These are phyloP conservation scores for Guyanaporus albipodus DNA, from an alignment of 768 basidiomycete species.

Conservation along the genomic window DNA sequence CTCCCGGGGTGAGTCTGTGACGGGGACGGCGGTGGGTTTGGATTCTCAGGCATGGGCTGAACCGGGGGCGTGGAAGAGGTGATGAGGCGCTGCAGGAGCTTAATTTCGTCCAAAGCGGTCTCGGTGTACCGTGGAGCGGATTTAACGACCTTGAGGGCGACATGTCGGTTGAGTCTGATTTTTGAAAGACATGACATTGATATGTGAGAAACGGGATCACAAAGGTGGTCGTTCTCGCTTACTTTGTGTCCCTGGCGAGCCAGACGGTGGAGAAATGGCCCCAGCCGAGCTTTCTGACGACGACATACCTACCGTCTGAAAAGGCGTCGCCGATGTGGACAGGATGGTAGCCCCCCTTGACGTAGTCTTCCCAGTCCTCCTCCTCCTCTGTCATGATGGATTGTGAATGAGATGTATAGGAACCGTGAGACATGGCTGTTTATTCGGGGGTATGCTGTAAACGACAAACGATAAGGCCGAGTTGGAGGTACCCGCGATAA, in stretches of 20 bases:
- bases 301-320: constrained; percentile 79
- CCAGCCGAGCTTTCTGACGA: constrained; percentile 95
- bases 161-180: constrained; percentile 86
- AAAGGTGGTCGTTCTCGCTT: constrained; percentile 26
- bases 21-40: constrained; percentile 47
- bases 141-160: constrained; percentile 98
- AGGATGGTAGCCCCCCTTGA: constrained; percentile 84
- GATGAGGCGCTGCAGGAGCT: constrained; percentile 92
- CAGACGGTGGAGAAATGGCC: constrained; percentile 95
- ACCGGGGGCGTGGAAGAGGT: constrained; percentile 66
- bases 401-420: constrained; percentile 65
- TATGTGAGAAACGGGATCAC: neutral
- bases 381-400: constrained; percentile 89
- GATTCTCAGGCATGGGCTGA: constrained; percentile 44
- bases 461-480: constrained; percentile 30
- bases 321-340: constrained; percentile 93
- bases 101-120: constrained; percentile 98
- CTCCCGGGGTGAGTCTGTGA: constrained; percentile 80
- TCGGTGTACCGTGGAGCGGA: constrained; percentile 96
- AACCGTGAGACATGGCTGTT: constrained; percentile 63
- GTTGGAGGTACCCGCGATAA: constrained; percentile 27
- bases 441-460: constrained; percentile 34
- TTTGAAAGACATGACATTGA: constrained; percentile 13
- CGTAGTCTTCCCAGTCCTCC: constrained; percentile 90
- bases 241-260: constrained; percentile 83